A percentile compares a stretch with the other conserved stretches of the same genome.
These are phyloP conservation scores for Bretschneidera sinensis DNA, from an alignment of 345 rosid genomes.

Conservation along the genomic window DNA sequence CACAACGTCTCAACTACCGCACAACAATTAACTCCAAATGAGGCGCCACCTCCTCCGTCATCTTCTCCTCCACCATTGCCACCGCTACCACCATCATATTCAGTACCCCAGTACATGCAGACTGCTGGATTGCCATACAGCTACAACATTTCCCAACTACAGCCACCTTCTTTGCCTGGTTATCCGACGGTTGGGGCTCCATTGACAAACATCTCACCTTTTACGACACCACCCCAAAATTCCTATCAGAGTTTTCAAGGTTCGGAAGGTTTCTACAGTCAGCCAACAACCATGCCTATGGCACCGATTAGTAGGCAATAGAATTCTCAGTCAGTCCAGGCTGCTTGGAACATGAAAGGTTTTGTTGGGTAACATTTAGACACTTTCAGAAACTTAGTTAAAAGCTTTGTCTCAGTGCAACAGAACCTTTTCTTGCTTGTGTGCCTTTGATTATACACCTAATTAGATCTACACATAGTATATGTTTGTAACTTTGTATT, in stretches of 20 bases:
- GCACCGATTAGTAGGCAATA: slow-evolving; percentile 71
- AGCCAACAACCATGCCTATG: slow-evolving; percentile 51
- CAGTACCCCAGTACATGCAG: slow-evolving; percentile 55
- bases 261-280: slow-evolving; percentile 66
- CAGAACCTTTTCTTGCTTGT: slow-evolving; percentile 8
- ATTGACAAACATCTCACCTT: slow-evolving; percentile 42
- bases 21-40: slow-evolving; percentile 31
- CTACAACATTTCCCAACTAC: slow-evolving; percentile 47
- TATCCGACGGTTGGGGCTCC: slow-evolving; percentile 36
- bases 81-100: slow-evolving; percentile 48
- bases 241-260: slow-evolving; percentile 61
- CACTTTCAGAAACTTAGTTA: slow-evolving; percentile 3
- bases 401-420: neutral
- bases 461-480: slow-evolving; percentile 22
- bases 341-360: slow-evolving; percentile 1
- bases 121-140: slow-evolving; percentile 48
- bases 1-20: slow-evolving; percentile 19
- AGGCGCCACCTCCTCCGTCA: slow-evolving; percentile 54
- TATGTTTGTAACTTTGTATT: slow-evolving; percentile 25
- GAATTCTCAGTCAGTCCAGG: slow-evolving; percentile 4
- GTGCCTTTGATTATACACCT: slow-evolving; percentile 17
- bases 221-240: slow-evolving; percentile 34
- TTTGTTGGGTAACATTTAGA: neutral
- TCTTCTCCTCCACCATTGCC: slow-evolving; percentile 49
- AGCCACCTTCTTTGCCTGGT: slow-evolving; percentile 34